Percentiles rank a stretch among this genome's conserved stretches.
phyloP scores from a whole-genome alignment of 331 rosid species.

The Acacia pycnantha region DNA sequence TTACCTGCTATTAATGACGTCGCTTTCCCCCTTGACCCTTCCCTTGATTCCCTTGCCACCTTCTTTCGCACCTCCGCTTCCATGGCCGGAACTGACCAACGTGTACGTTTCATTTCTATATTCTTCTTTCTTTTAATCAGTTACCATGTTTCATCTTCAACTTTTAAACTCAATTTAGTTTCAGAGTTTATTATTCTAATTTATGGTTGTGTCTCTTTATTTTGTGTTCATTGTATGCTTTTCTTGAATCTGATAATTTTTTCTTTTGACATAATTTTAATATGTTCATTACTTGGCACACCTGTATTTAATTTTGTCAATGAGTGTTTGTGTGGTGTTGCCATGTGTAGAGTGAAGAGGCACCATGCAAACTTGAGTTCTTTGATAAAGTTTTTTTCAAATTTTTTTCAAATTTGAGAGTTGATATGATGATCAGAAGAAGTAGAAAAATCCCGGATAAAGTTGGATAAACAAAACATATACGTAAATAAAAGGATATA shows the following conservation, averaged over 20 bases:
- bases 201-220: not conserved
- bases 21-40: not conserved
- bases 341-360: not conserved
- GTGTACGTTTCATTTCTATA: slow-evolving; percentile 34
- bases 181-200: no score
- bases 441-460: not conserved
- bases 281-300: not conserved
- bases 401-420: not conserved
- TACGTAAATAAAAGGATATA: no score
- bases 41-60: slow-evolving; percentile 31
- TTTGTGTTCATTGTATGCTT: not conserved
- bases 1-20: slow-evolving; percentile 50
- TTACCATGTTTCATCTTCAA: no score
- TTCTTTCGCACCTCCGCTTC: slow-evolving; percentile 68
- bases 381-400: no score
- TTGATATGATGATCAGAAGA: not conserved
- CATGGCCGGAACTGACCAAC: slow-evolving; percentile 58
- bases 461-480: no score
- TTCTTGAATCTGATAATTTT: not conserved
- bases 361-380: not conserved
- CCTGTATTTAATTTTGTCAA: not conserved
- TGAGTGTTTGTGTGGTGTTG: not conserved
- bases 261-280: no score
- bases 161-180: no score
- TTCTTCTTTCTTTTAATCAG: not conserved